Percentiles rank a stretch among this genome's conserved stretches.
Evolutionary conservation across 441 rosid species (phyloP).

Genomic region (Metrosideros polymorpha): DNA sequence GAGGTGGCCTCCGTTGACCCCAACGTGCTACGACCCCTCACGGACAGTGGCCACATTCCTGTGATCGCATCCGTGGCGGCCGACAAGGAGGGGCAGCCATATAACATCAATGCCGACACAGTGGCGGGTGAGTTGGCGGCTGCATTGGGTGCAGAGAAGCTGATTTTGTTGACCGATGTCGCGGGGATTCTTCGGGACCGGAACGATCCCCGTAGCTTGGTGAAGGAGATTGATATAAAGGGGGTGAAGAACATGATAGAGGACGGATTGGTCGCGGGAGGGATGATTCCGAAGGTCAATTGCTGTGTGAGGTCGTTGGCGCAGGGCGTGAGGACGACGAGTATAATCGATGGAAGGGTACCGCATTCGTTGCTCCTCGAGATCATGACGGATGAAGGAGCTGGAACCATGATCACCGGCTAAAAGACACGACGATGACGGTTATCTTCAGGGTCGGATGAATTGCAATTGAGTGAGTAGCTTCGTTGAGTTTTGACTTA

Average conservation of each 20-base stretch:
- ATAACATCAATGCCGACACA: constrained; percentile 86
- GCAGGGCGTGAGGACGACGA: constrained; percentile 83
- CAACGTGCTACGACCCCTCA: constrained; percentile 42
- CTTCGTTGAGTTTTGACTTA: not conserved
- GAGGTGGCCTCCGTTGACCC: constrained; percentile 73
- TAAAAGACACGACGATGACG: not conserved
- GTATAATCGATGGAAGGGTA: constrained; percentile 82
- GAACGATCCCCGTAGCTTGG: constrained; percentile 59
- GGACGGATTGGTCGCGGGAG: constrained; percentile 74
- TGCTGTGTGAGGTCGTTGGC: constrained; percentile 81
- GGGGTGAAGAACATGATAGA: constrained; percentile 77
- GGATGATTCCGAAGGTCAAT: constrained; percentile 92
- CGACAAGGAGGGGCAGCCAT: constrained; percentile 60
- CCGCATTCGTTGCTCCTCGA: constrained; percentile 79
- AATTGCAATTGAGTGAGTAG: not conserved
- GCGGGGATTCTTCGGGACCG: constrained; percentile 70
- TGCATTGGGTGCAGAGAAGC: constrained; percentile 86
- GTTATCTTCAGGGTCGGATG: not conserved
- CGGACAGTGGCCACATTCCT: constrained; percentile 57
- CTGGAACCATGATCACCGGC: constrained; percentile 88
- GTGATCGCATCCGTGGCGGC: constrained; percentile 91
- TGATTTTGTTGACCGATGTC: constrained; percentile 78
- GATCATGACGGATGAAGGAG: constrained; percentile 85
- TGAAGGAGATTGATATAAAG: constrained; percentile 74
- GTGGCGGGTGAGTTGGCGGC: constrained; percentile 95